Evolutionary conservation across 371 early-diverging fungal genomes (phyloP).

Genomic region (Batrachochytrium dendrobatidis): DNA sequence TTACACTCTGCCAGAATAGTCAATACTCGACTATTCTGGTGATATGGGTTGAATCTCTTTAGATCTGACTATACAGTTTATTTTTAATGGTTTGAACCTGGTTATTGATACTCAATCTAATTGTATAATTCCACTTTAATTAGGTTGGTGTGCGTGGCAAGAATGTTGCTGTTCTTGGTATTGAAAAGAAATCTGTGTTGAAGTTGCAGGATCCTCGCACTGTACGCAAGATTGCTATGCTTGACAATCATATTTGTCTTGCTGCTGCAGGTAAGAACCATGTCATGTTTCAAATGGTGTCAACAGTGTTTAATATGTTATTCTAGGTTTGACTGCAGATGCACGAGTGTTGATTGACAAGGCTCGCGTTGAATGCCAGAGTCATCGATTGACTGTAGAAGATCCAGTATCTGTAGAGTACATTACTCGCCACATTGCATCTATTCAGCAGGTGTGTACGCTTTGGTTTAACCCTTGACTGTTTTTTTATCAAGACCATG

Average conservation of each 20-base stretch:
- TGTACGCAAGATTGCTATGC: conserved; percentile 90
- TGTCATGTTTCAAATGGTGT: not conserved
- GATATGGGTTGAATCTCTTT: not conserved
- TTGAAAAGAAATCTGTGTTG: conserved; percentile 94
- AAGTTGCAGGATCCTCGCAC: conserved; percentile 97
- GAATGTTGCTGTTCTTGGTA: conserved; percentile 88
- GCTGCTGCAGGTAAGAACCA: conserved; percentile 97
- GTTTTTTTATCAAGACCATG: not conserved
- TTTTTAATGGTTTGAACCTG: too few species aligned
- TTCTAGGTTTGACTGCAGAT: conserved; percentile 82
- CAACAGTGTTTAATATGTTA: not conserved
- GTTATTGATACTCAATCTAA: too few species aligned
- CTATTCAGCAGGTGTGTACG: conserved; percentile 81
- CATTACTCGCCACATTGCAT: conserved; percentile 94
- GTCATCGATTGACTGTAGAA: conserved; percentile 92
- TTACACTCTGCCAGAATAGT: not conserved
- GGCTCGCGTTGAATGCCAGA: conserved; percentile 96
- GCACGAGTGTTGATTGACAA: conserved; percentile 94
- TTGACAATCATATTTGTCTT: conserved; percentile 94
- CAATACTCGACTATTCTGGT: too few species aligned
- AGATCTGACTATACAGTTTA: conserved; percentile 8
- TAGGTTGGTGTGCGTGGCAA: conserved; percentile 96
- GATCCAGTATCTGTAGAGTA: conserved; percentile 98
- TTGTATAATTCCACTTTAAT: too few species aligned
- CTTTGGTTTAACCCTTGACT: not conserved